Evolutionary conservation across 495 filamentous ascomycete genomes (phyloP).

Genomic region (Neurospora sp.): DNA sequence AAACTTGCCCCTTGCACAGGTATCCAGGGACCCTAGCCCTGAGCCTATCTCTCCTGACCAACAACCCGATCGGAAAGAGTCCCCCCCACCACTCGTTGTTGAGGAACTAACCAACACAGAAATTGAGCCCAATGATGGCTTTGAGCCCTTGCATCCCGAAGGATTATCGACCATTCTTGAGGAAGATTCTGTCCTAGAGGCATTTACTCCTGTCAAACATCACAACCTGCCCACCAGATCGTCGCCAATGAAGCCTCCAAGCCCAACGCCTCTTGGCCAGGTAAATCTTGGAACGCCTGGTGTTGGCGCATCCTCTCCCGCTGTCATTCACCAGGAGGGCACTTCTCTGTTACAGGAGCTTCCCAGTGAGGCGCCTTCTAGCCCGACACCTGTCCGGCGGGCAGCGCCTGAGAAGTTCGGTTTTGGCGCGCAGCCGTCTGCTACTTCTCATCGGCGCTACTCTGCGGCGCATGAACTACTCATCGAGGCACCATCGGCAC

Average conservation of each 20-base stretch:
- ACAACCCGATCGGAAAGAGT: background rate
- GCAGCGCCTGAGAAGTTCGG: background rate
- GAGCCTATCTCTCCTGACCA: background rate
- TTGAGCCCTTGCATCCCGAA: slow-evolving; percentile 14
- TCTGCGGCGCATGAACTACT: background rate
- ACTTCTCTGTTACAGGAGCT: background rate
- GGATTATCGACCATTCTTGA: slow-evolving; percentile 23
- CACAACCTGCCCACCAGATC: background rate
- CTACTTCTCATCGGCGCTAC: background rate
- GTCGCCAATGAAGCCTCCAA: background rate
- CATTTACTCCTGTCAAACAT: background rate
- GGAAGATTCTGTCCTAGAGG: slow-evolving; percentile 8
- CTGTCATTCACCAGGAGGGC: background rate
- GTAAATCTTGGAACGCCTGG: background rate
- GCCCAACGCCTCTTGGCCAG: background rate
- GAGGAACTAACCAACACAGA: background rate
- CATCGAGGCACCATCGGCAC: background rate
- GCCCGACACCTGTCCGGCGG: background rate
- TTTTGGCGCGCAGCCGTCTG: background rate
- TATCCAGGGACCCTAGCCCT: slow-evolving; percentile 6
- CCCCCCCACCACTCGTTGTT: background rate
- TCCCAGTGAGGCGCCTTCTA: background rate
- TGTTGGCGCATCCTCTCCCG: background rate
- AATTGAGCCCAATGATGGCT: slow-evolving; percentile 1
- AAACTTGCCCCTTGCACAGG: slow-evolving; percentile 7